These are phyloP conservation scores for Ceratorhiza oryzae-sativae DNA, from an alignment of 1,284 basidiomycete species.

Conservation along the genomic window DNA sequence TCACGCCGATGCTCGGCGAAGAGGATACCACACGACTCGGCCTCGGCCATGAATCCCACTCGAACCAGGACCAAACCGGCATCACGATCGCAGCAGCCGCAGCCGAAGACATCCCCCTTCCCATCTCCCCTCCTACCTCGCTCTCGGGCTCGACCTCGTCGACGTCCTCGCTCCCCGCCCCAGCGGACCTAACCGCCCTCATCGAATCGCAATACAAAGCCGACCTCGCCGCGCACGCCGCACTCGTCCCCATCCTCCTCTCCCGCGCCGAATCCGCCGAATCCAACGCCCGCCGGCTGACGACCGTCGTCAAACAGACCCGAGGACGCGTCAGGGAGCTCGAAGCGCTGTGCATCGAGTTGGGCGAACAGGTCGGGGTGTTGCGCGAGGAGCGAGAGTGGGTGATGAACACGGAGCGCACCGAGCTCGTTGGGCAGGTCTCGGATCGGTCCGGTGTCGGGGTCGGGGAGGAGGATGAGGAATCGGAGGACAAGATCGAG, in stretches of 20 bases:
- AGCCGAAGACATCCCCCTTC: neutral
- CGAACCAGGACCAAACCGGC: too few species aligned
- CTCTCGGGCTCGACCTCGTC: neutral
- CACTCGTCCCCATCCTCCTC: slow-evolving; percentile 20
- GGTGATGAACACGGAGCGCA: neutral
- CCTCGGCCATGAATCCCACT: neutral
- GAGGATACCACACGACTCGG: neutral
- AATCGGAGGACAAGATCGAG: neutral
- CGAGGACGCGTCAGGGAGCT: slow-evolving; percentile 15
- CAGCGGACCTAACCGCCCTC: slow-evolving; percentile 2
- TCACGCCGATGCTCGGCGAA: slow-evolving; percentile 15
- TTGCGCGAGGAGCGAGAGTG: neutral
- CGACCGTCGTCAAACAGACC: slow-evolving; percentile 21
- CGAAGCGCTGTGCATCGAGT: slow-evolving; percentile 15
- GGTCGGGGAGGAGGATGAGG: too few species aligned
- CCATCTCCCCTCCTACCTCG: neutral
- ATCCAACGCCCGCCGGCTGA: slow-evolving; percentile 4
- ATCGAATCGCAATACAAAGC: slow-evolving; percentile 38
- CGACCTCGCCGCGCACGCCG: slow-evolving; percentile 34
- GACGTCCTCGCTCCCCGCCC: neutral
- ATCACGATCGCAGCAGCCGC: neutral
- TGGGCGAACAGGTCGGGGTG: slow-evolving; percentile 17
- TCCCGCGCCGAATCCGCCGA: slow-evolving; percentile 11
- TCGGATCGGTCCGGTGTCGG: slow-evolving; percentile 5
- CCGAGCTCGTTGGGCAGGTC: neutral